Evolutionary conservation across 148 eudicot genomes (phyloP).

Genomic region (Cornus controversa): DNA sequence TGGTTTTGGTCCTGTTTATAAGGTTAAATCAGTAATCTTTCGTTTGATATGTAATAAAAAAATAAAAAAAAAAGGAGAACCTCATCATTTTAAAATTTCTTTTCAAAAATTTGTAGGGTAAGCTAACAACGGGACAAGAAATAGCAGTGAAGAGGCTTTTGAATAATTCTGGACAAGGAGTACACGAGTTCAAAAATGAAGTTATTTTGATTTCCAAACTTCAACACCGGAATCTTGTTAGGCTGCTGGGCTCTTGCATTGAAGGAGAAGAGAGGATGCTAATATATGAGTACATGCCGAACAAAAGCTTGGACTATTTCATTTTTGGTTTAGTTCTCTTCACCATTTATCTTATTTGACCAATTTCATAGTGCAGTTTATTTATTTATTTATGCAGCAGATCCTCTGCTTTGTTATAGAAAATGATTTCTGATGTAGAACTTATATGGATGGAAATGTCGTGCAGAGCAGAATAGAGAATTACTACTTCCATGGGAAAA

Average conservation of each 20-base stretch:
- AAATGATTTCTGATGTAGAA: neutral
- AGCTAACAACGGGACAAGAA: neutral
- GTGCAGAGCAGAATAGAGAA: slow-evolving; percentile 17
- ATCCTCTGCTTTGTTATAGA: neutral
- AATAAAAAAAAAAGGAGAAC: no score
- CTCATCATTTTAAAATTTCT: no score
- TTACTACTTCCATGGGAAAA: neutral
- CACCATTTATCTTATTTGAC: neutral
- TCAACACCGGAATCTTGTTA: neutral
- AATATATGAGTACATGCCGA: neutral
- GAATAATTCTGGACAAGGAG: neutral
- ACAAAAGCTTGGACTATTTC: neutral
- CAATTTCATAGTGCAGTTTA: neutral
- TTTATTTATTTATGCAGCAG: no score
- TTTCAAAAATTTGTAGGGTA: neutral
- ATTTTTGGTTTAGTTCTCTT: neutral
- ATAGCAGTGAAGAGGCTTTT: neutral
- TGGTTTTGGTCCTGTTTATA: slow-evolving; percentile 16
- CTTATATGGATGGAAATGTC: neutral
- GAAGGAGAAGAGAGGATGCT: neutral
- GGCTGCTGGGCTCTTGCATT: neutral
- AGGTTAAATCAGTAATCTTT: neutral
- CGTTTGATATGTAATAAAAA: no score
- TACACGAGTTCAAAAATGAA: neutral
- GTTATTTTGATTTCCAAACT: neutral